Evolutionary conservation across 2,329 filamentous ascomycete genomes (phyloP).

Genomic region (Xylaria hypoxylon): DNA sequence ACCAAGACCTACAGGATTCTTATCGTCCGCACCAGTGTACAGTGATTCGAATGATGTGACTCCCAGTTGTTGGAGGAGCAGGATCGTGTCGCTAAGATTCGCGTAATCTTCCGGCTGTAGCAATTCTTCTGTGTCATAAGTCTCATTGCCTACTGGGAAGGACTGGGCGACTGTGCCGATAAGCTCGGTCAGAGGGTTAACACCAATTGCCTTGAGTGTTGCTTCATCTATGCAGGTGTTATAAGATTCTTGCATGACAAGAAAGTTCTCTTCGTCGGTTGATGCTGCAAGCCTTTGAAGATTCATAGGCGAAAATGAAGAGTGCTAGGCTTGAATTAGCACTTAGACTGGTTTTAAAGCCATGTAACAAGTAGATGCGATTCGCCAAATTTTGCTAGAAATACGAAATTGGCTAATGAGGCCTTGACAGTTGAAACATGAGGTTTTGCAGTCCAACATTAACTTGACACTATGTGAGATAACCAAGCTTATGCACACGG

Average conservation of each 20-base stretch:
- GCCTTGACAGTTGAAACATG: background rate
- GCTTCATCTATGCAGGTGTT: slow-evolving; percentile 74
- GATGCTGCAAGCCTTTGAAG: slow-evolving; percentile 54
- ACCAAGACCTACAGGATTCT: slow-evolving; percentile 52
- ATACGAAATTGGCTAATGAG: background rate
- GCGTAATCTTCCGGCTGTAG: slow-evolving; percentile 47
- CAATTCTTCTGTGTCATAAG: slow-evolving; percentile 40
- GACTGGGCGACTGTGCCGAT: slow-evolving; percentile 63
- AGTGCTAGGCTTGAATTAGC: slow-evolving; percentile 55
- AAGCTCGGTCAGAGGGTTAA: slow-evolving; percentile 66
- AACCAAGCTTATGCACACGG: background rate
- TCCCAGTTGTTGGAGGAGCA: slow-evolving; percentile 60
- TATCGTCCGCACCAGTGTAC: slow-evolving; percentile 57
- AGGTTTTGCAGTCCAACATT: background rate
- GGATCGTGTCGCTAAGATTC: slow-evolving; percentile 58
- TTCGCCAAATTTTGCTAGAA: background rate
- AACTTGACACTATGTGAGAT: background rate
- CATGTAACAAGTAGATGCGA: background rate
- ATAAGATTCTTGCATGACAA: slow-evolving; percentile 73
- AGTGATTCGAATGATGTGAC: slow-evolving; percentile 55
- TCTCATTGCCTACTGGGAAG: slow-evolving; percentile 54
- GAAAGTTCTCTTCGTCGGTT: slow-evolving; percentile 71
- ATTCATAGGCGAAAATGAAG: slow-evolving; percentile 60
- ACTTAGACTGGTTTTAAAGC: slow-evolving; percentile 16
- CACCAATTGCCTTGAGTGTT: slow-evolving; percentile 65